Evolutionary conservation across 2,329 filamentous ascomycete species (phyloP).

Genomic region (Bipolaris zeicola): DNA sequence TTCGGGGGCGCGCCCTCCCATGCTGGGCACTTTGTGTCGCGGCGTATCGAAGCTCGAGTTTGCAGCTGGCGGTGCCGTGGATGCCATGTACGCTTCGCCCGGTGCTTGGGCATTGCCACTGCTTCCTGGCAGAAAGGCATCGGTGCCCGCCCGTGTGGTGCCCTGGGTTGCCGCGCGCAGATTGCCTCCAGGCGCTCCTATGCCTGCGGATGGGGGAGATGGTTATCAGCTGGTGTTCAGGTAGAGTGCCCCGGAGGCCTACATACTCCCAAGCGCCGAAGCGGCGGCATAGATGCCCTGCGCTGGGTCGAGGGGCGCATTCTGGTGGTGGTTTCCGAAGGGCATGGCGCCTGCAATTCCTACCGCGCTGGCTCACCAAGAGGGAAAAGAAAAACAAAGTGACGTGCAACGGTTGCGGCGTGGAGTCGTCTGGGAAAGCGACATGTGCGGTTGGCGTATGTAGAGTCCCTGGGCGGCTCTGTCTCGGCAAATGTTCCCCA

Average conservation of each 20-base stretch:
- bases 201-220: conserved; percentile 27
- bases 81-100: conserved; percentile 23
- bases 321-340: conserved; percentile 47
- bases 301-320: conserved; percentile 44
- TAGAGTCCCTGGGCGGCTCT: conserved; percentile 13
- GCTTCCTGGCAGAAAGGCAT: conserved; percentile 50
- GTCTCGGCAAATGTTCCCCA: conserved; percentile 17
- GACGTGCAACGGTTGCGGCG: conserved; percentile 18
- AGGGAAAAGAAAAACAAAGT: conserved; percentile 2
- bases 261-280: conserved; percentile 51
- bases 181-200: conserved; percentile 53
- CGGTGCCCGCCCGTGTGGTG: conserved; percentile 52
- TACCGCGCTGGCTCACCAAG: conserved; percentile 7
- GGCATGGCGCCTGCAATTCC: conserved; percentile 41
- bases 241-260: conserved; percentile 2
- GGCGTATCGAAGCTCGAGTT: conserved; percentile 58
- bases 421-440: conserved; percentile 7
- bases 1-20: conserved; percentile 56
- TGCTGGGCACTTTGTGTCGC: conserved; percentile 53
- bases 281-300: conserved; percentile 54
- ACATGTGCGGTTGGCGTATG: conserved; percentile 11
- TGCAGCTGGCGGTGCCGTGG: conserved; percentile 42
- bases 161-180: conserved; percentile 48
- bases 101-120: conserved; percentile 33
- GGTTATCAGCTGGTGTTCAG: conserved; percentile 12